phyloP scores from a whole-genome alignment of 306 rosid species.

The Cicer yamashitae region DNA sequence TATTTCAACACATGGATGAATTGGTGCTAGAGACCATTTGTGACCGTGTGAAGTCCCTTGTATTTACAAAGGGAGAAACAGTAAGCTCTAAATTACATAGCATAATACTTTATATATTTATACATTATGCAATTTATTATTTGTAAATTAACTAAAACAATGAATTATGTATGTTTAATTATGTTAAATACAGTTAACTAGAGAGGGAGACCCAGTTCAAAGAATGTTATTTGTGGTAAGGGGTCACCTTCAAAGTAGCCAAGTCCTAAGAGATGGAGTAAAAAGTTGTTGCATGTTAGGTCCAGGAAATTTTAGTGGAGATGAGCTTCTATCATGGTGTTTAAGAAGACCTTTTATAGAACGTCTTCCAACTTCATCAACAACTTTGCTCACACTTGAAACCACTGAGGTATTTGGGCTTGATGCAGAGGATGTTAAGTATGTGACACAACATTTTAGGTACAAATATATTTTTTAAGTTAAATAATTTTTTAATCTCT shows the following conservation, averaged over 20 bases:
- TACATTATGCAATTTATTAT: background rate
- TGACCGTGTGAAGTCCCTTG: conserved; percentile 92
- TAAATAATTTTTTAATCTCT: no score
- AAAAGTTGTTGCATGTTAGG: conserved; percentile 94
- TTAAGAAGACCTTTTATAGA: conserved; percentile 79
- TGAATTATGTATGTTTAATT: background rate
- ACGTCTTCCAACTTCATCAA: conserved; percentile 79
- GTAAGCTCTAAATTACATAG: conserved; percentile 53
- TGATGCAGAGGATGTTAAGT: conserved; percentile 82
- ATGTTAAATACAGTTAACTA: conserved; percentile 58
- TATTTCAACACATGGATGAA: conserved; percentile 95
- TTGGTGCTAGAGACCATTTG: conserved; percentile 89
- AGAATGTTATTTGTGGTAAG: conserved; percentile 93
- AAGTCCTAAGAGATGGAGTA: conserved; percentile 82
- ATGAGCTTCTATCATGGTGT: conserved; percentile 95
- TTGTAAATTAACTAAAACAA: background rate
- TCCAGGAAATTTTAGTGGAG: conserved; percentile 92
- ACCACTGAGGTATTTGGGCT: conserved; percentile 89
- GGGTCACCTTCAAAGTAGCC: conserved; percentile 94
- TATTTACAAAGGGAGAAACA: conserved; percentile 90
- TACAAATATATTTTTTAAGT: conserved; percentile 51
- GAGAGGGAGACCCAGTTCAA: conserved; percentile 94
- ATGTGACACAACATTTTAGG: conserved; percentile 91
- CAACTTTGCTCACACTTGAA: conserved; percentile 73
- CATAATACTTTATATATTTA: background rate